Evolutionary conservation across 176 grass and related monocot species (phyloP).

Genomic region (Tuctoria greenei): DNA sequence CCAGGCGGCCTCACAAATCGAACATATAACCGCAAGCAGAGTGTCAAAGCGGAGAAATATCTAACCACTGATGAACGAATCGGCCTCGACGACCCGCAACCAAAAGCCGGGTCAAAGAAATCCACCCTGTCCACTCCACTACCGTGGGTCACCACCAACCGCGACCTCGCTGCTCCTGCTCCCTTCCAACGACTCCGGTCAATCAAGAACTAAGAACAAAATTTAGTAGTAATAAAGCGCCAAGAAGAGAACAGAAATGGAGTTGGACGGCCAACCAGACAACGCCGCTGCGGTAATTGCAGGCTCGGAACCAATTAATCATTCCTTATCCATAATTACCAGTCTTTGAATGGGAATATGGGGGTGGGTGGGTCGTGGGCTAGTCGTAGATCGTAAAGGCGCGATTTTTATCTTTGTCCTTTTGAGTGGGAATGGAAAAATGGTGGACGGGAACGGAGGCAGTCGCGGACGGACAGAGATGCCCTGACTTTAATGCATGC

Average conservation of each 20-base stretch:
- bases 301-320: not conserved
- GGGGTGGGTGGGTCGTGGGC: not conserved
- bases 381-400: not conserved
- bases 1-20: not conserved
- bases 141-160: constrained; percentile 5
- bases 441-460: not conserved
- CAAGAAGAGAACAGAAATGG: not conserved
- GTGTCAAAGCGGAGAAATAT: not conserved
- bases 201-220: constrained; percentile 5
- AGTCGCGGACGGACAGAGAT: too few relatives aligned
- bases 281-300: not conserved
- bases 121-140: constrained; percentile 18
- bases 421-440: not conserved
- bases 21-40: not conserved
- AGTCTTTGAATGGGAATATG: not conserved
- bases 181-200: constrained; percentile 29
- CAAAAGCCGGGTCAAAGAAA: constrained; percentile 37
- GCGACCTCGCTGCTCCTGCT: not conserved
- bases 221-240: constrained; percentile 4
- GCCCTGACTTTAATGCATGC: too few relatives aligned
- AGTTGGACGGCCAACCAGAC: constrained; percentile 3
- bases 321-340: not conserved
- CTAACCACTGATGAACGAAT: not conserved
- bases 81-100: not conserved
- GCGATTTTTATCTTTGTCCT: not conserved